Conservation (phyloP, 2,329 filamentous ascomycete genomes). For the Talaromyces albobiverticillius region DNA sequence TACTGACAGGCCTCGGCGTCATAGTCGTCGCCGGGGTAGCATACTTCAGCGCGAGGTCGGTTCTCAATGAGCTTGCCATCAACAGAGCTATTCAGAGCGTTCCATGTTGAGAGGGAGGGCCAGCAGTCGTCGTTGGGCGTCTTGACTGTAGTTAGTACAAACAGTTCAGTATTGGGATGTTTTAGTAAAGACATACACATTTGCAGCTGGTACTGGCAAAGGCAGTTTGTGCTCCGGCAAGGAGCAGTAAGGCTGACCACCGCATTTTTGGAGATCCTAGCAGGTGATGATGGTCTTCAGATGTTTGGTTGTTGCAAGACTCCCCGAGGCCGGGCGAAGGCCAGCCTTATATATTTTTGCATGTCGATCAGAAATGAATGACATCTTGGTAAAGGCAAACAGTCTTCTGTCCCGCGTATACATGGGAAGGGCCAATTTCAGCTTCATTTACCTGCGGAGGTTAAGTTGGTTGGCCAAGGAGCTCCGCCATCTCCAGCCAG, state of each 20-base stretch:
- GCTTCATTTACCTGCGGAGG: too few relatives aligned
- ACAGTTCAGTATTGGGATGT: too few relatives aligned
- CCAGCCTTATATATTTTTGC: not conserved
- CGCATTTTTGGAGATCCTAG: too few relatives aligned
- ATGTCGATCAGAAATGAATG: not conserved
- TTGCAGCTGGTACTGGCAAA: too few relatives aligned
- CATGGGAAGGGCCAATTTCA: too few relatives aligned
- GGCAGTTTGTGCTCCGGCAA: too few relatives aligned
- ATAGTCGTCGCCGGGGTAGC: slow-evolving; percentile 18
- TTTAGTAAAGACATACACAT: too few relatives aligned
- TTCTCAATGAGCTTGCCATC: slow-evolving; percentile 27
- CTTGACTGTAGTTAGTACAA: not conserved
- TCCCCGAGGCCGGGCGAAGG: not conserved
- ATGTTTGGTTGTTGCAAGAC: not conserved
- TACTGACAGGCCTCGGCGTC: slow-evolving; percentile 5
- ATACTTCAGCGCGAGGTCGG: slow-evolving; percentile 23
- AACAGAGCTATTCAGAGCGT: slow-evolving; percentile 30
- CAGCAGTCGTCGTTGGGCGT: slow-evolving; percentile 21
- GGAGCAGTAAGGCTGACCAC: too few relatives aligned
- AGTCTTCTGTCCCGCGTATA: too few relatives aligned
- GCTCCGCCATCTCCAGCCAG: too few relatives aligned
- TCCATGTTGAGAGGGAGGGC: slow-evolving; percentile 29
- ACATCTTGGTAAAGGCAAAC: too few relatives aligned
- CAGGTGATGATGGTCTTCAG: not conserved
- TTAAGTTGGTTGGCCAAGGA: too few relatives aligned